Evolutionary conservation across 1,284 basidiomycete species (phyloP).

Genomic region (Trichosporon asahii): DNA sequence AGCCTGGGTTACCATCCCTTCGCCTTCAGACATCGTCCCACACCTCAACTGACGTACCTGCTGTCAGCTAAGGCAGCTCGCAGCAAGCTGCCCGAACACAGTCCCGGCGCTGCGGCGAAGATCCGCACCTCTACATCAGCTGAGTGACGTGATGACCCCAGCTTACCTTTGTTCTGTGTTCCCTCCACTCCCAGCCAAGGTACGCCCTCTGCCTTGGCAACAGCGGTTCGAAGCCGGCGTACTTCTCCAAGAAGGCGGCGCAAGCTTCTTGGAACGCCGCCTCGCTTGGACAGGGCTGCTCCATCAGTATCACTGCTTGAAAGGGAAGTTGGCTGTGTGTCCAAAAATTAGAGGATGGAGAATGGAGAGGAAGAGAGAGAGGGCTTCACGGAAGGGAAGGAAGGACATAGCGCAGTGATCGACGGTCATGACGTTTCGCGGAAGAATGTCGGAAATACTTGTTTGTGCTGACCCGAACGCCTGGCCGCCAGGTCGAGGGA

Average conservation of each 20-base stretch:
- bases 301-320: background rate
- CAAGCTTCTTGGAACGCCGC: conserved; percentile 15
- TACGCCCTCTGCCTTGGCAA: conserved; percentile 21
- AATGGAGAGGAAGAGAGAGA: background rate
- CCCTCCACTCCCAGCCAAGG: conserved; percentile 36
- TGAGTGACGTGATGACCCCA: conserved; percentile 14
- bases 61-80: no score
- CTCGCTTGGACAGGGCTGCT: conserved; percentile 18
- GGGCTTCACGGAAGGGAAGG: no score
- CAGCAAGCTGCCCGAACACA: no score
- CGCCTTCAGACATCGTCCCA: no score
- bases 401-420: background rate
- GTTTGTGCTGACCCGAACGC: background rate
- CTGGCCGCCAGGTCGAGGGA: no score
- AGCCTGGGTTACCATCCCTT: no score
- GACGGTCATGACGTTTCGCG: background rate
- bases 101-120: no score
- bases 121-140: background rate
- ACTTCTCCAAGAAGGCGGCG: conserved; percentile 18
- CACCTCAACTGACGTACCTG: no score
- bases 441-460: conserved; percentile 4
- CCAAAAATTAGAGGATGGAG: background rate
- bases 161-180: conserved; percentile 14
- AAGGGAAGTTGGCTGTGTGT: conserved; percentile 5
- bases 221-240: conserved; percentile 1